Base-by-base conservation (phyloP, 441 rosid species). In the Gossypium laxum region DNA sequence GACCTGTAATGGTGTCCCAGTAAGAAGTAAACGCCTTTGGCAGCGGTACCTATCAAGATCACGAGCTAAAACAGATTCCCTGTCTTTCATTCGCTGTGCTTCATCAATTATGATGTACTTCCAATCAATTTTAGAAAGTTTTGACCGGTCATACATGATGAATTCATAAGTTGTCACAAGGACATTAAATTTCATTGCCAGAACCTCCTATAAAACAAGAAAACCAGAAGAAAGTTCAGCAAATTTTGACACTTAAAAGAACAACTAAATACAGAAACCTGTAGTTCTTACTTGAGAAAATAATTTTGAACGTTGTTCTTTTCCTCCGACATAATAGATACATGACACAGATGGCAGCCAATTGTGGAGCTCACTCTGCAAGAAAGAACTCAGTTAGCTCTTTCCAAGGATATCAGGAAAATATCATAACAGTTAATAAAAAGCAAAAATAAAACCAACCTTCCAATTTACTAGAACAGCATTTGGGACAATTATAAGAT, bases 401-500 rank as follows among this genome's bases (percentile, higher is more conserved):
- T 43, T 26, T 73, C 45, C 72, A 74, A 34, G 7, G 4, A 32
- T n/a, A 54, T 41, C 19, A 12, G 18, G 3, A 50, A 63, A 21
- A 51, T 61, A 34, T 21, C 54, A 50, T 43, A 10, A 15, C 34
- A 6, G n/a, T 18, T 22, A 62, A 69, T 12, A 11, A 17, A 52
- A 11, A 67, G 67, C 51, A 4, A 60, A 47, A 81, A 55, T 75
- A 73, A 45, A 64, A 83, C 92, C 64, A 78, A 91, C 99, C 99
- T 96, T 96, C 99, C 99, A 96, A 76, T 96, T 96, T 26, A 96
- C 99, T 74, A 96, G 76, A 72, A 96, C 99, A 77, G 99, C 99
- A 79, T 96, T 96, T 62, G 99, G 99, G 76, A 96, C 99, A 76
- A 96, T 91, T 72, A 96, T 93, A 82, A 96, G 99, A 88, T 96